A percentile compares a stretch with the other conserved stretches of the same genome.
Conservation (phyloP, 106 monocot genomes). For the Platanthera guangdongensis region DNA sequence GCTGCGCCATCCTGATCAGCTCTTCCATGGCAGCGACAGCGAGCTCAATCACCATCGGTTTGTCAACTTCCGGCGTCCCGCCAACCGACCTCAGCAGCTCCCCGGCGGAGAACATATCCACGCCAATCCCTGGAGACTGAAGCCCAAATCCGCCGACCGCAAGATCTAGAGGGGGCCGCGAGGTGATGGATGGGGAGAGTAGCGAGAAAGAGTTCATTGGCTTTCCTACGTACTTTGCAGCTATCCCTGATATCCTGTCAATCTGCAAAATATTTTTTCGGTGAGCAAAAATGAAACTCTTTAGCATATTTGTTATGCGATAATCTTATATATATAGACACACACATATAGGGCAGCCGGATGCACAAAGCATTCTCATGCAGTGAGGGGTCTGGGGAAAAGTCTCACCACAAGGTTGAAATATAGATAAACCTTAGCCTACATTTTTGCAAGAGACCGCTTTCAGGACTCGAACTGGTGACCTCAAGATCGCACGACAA, state of each 20-base stretch:
- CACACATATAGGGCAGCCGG: too few relatives aligned
- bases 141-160: slow-evolving; percentile 4
- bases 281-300: neutral
- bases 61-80: slow-evolving; percentile 47
- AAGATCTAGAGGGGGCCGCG: slow-evolving; percentile 31
- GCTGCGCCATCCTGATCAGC: slow-evolving; percentile 79
- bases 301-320: too few relatives aligned
- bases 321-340: too few relatives aligned
- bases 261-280: slow-evolving; percentile 26
- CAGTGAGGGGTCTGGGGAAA: too few relatives aligned
- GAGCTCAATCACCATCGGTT: slow-evolving; percentile 72
- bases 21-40: slow-evolving; percentile 97
- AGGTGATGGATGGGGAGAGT: slow-evolving; percentile 23
- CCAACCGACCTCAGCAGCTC: slow-evolving; percentile 40
- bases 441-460: too few relatives aligned
- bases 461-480: too few relatives aligned
- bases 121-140: slow-evolving; percentile 13
- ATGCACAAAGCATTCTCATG: too few relatives aligned
- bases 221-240: slow-evolving; percentile 82
- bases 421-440: too few relatives aligned
- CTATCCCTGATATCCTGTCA: slow-evolving; percentile 78
- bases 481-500: too few relatives aligned
- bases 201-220: slow-evolving; percentile 54
- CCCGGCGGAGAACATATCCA: slow-evolving; percentile 28
- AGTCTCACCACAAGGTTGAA: too few relatives aligned